Evolutionary conservation across 495 filamentous ascomycete genomes (phyloP), one percentile per base, ranked within the genome.

Genomic region (Wilcoxina mikolae): DNA sequence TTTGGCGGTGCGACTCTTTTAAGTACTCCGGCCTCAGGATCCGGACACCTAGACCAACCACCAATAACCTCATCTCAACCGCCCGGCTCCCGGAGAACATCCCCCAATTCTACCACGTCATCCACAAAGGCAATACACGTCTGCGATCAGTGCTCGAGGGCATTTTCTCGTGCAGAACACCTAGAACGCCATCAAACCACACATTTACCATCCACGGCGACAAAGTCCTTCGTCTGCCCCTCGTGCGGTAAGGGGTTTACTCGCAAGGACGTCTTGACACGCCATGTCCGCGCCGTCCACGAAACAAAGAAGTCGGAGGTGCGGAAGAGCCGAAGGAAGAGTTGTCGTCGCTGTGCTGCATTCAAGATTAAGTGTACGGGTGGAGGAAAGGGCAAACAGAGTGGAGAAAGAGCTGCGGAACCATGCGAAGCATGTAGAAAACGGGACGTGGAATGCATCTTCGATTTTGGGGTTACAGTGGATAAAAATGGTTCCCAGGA

Each of bases 341-440:
- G 63, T 42, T 66, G 64, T 51, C 58, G 60, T 23, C 47, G 64
- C 44, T 66, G 64, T 31, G 64, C 64, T 11, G 54, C 55, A 38
- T 66, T 66, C 31, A 66, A 66, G 53, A 66, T 66, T 22, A 66
- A 66, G 39, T 66, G 64, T 28, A 60, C 59, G 15, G 63, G 64
- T 11, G 63, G 63, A 5, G 54, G 53, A 1, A 56, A 58, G 24
- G 64, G 63, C 15, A 58, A 58, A 26, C 31, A 47, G 41, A 65
- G 64, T 27, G 64, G 64, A 20, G 59, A 57, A 35, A 55, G 54
- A 17, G 52, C 59, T 0, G 64, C 66, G 17, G 63, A 66, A 28
- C 64, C 64, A 4, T 66, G 64, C 11, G 64, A 65, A 48, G 64
- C 63, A 2, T 66, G 64, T 33, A 65, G 59, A 47, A 66, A 66